Evolutionary conservation across 192 early-diverging fungal genomes (phyloP).

Genomic region (Umbelopsis vinacea): DNA sequence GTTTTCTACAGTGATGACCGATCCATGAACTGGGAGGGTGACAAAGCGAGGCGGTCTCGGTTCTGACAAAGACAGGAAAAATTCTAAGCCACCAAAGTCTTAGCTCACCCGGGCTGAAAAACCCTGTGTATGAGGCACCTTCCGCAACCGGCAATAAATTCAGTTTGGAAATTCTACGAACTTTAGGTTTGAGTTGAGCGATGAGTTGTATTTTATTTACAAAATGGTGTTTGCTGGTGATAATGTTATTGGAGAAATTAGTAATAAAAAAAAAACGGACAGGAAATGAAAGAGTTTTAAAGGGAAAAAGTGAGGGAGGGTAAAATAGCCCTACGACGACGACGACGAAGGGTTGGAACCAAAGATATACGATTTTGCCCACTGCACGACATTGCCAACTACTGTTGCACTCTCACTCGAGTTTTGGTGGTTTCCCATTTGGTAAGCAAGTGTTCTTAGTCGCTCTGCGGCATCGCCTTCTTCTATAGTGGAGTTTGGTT

Average conservation of each 20-base stretch:
- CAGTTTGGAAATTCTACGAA: background rate
- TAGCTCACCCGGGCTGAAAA: background rate
- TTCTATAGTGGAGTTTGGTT: slow-evolving; percentile 6
- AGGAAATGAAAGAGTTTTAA: background rate
- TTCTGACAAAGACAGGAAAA: slow-evolving; percentile 15
- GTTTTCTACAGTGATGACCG: background rate
- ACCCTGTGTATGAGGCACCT: no score
- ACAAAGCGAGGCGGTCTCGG: slow-evolving; percentile 1
- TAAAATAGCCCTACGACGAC: background rate
- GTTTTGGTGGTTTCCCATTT: background rate
- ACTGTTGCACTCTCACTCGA: background rate
- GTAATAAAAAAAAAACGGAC: slow-evolving; percentile 4
- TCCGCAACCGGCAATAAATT: background rate
- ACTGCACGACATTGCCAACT: slow-evolving; percentile 17
- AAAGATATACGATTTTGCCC: slow-evolving; percentile 18
- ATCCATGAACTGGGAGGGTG: background rate
- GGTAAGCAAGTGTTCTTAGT: background rate
- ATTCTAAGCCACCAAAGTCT: slow-evolving; percentile 16
- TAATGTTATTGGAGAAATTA: slow-evolving; percentile 12
- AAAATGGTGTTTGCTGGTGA: slow-evolving; percentile 6
- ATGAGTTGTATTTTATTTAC: slow-evolving; percentile 19
- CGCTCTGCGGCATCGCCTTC: slow-evolving; percentile 8
- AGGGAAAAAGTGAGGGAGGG: background rate
- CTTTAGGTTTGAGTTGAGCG: background rate
- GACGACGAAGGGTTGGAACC: background rate